These are phyloP conservation scores for Craspedostauros australis DNA, from an alignment of 108 stramenopile species.

Conservation along the genomic window DNA sequence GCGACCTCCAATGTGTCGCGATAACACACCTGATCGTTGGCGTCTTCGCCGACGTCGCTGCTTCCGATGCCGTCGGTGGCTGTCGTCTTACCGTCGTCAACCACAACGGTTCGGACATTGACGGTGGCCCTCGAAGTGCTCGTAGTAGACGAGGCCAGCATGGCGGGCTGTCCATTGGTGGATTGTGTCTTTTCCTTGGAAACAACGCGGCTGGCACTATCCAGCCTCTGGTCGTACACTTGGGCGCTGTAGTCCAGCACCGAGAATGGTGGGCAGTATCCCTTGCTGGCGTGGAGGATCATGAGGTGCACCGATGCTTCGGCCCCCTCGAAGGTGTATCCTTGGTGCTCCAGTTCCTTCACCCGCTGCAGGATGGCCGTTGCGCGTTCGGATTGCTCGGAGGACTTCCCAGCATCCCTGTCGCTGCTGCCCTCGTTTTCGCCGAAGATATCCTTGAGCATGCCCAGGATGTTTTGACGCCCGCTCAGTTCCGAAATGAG, in stretches of 20 bases:
- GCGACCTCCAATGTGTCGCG: slow-evolving; percentile 70
- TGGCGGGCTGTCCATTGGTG: neutral
- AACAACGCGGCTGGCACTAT: slow-evolving; percentile 69
- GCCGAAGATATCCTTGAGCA: slow-evolving; percentile 66
- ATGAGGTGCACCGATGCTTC: slow-evolving; percentile 90
- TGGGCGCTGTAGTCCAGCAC: slow-evolving; percentile 85
- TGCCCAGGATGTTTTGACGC: slow-evolving; percentile 86
- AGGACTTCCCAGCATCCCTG: too few relatives aligned
- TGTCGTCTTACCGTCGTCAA: slow-evolving; percentile 16
- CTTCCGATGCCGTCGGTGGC: too few relatives aligned
- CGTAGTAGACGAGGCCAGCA: slow-evolving; percentile 1
- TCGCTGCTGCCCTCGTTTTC: slow-evolving; percentile 22
- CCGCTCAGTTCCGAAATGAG: slow-evolving; percentile 86
- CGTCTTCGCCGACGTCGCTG: slow-evolving; percentile 20
- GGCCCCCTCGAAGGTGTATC: slow-evolving; percentile 93
- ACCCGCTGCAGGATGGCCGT: slow-evolving; percentile 82
- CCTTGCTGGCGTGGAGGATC: slow-evolving; percentile 83
- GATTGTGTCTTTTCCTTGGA: slow-evolving; percentile 5
- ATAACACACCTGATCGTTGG: slow-evolving; percentile 21
- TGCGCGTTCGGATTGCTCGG: slow-evolving; percentile 52
- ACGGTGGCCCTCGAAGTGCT: slow-evolving; percentile 82
- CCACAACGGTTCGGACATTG: slow-evolving; percentile 65
- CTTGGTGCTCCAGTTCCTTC: slow-evolving; percentile 79
- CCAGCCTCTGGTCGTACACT: slow-evolving; percentile 76
- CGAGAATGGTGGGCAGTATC: slow-evolving; percentile 85